These are phyloP conservation scores for Paxillus ammoniavirescens DNA, from an alignment of 768 basidiomycete species.

Conservation along the genomic window DNA sequence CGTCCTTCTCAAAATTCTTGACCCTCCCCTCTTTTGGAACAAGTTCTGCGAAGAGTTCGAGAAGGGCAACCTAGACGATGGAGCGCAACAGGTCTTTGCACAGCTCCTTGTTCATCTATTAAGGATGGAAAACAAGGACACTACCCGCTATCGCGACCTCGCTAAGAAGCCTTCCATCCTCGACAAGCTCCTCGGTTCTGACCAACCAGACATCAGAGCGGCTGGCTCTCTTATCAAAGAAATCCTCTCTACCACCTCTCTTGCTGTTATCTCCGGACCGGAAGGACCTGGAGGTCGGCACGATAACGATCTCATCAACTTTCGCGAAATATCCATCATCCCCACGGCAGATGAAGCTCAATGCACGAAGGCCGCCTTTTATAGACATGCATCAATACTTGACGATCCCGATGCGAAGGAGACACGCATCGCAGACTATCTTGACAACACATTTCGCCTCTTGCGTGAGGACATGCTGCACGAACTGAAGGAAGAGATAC, in stretches of 20 bases:
- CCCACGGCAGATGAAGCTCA: conserved; percentile 60
- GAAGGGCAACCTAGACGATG: conserved; percentile 29
- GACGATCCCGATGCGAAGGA: conserved; percentile 41
- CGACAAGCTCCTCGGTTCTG: conserved; percentile 23
- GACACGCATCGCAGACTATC: conserved; percentile 43
- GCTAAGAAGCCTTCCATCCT: conserved; percentile 34
- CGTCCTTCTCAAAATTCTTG: conserved; percentile 40
- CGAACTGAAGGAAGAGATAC: conserved; percentile 56
- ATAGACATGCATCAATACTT: conserved; percentile 43
- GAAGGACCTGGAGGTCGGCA: conserved; percentile 61
- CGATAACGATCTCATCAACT: conserved; percentile 65
- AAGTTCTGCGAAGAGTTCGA: conserved; percentile 36
- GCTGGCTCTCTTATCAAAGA: conserved; percentile 41
- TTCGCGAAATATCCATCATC: conserved; percentile 58
- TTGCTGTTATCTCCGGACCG: conserved; percentile 14
- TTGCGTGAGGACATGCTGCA: conserved; percentile 62
- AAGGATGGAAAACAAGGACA: conserved; percentile 35
- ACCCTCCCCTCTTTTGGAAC: conserved; percentile 54
- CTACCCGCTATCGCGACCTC: conserved; percentile 37
- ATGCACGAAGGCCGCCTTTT: conserved; percentile 44
- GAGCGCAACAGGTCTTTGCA: conserved; percentile 40
- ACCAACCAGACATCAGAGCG: conserved; percentile 21
- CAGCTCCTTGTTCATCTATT: conserved; percentile 51
- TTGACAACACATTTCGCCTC: conserved; percentile 68
- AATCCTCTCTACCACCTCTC: conserved; percentile 29